Conservation (phyloP, 129 eudicot species). For the Dittrichia graveolens region DNA sequence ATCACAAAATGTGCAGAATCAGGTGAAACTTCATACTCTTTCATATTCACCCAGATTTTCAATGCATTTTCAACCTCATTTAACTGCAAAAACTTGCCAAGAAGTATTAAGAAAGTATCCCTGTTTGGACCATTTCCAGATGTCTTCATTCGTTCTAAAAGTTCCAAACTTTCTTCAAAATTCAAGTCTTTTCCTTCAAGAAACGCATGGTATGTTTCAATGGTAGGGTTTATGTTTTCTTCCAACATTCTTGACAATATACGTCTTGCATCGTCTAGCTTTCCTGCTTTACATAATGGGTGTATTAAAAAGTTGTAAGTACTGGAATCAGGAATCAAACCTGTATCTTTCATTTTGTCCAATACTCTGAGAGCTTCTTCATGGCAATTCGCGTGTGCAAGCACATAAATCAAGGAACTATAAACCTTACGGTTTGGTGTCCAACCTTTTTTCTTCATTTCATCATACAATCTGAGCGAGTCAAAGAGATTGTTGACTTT, state of each 20-base stretch:
- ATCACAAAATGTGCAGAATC: conserved; percentile 53
- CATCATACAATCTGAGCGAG: conserved; percentile 81
- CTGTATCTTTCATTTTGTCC: conserved; percentile 57
- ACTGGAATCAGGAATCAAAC: conserved; percentile 57
- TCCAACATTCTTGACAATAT: conserved; percentile 60
- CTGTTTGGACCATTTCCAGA: conserved; percentile 62
- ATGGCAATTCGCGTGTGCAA: conserved; percentile 66
- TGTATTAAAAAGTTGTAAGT: conserved; percentile 60
- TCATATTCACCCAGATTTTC: conserved; percentile 78
- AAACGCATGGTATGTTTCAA: conserved; percentile 79
- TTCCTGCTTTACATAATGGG: conserved; percentile 67
- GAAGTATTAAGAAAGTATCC: conserved; percentile 52
- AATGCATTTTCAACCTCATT: conserved; percentile 63
- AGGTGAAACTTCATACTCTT: conserved; percentile 48
- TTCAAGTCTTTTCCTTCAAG: conserved; percentile 50
- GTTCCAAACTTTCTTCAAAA: conserved; percentile 55
- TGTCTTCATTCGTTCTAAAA: conserved; percentile 60
- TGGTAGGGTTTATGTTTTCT: conserved; percentile 56
- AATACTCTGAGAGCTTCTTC: conserved; percentile 68
- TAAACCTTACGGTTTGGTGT: conserved; percentile 66
- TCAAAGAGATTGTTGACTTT: conserved; percentile 79
- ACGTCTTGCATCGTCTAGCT: conserved; percentile 63
- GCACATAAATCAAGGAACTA: conserved; percentile 68
- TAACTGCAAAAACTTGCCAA: conserved; percentile 46
- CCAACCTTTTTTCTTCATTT: conserved; percentile 86